Percentiles rank a stretch among this genome's conserved stretches.
phyloP scores from a whole-genome alignment of 768 basidiomycete species.

The Russula sp. region DNA sequence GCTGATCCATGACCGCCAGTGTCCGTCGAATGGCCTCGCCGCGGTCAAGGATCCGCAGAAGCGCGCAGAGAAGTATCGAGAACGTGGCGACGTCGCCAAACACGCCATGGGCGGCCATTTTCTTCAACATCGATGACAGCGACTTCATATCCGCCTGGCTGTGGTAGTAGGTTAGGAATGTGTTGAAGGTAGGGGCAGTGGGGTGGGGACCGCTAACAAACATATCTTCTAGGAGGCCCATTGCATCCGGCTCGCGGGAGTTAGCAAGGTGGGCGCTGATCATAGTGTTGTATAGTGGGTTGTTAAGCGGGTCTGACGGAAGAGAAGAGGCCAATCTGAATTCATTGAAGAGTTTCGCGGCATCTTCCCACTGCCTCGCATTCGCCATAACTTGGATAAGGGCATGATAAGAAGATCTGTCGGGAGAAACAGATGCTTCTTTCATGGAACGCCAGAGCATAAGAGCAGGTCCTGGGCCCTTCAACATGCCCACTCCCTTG shows the following conservation, averaged over 20 bases:
- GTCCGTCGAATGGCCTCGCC: slow-evolving; percentile 64
- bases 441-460: slow-evolving; percentile 64
- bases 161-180: slow-evolving; percentile 65
- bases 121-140: slow-evolving; percentile 55
- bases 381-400: slow-evolving; percentile 62
- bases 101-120: slow-evolving; percentile 53
- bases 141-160: slow-evolving; percentile 59
- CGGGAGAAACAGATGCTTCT: slow-evolving; percentile 54
- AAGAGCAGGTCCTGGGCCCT: slow-evolving; percentile 52
- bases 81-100: slow-evolving; percentile 81
- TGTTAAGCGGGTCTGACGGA: slow-evolving; percentile 35
- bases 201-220: slow-evolving; percentile 52
- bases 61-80: slow-evolving; percentile 77
- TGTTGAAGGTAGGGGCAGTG: slow-evolving; percentile 79
- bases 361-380: slow-evolving; percentile 50
- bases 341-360: slow-evolving; percentile 48
- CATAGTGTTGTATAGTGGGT: slow-evolving; percentile 65
- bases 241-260: slow-evolving; percentile 38
- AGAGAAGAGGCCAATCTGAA: slow-evolving; percentile 43
- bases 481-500: slow-evolving; percentile 54
- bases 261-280: slow-evolving; percentile 60
- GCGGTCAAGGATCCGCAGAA: slow-evolving; percentile 60
- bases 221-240: slow-evolving; percentile 43
- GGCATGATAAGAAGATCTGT: slow-evolving; percentile 63
- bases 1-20: slow-evolving; percentile 69